A percentile compares a stretch with the other conserved stretches of the same genome.
Evolutionary conservation across 139 green algal species (phyloP).

Genomic region (Spirogloea muscicola): DNA sequence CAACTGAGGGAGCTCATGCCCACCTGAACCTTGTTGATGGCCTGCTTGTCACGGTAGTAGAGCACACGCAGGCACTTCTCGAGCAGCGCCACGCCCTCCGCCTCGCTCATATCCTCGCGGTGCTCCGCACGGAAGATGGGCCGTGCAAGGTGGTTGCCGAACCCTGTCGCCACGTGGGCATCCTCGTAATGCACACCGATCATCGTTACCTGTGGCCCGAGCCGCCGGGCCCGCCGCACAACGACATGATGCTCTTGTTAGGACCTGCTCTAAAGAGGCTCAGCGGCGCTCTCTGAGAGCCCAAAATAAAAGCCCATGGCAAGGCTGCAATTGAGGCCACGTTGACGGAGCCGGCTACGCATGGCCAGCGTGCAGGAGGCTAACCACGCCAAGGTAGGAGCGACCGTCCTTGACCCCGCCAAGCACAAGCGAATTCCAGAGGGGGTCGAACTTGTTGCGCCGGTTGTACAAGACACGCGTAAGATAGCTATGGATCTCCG

Average conservation of each 20-base stretch:
- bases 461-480: conserved; percentile 93
- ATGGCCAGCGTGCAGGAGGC: no score
- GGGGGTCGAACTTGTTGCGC: conserved; percentile 59
- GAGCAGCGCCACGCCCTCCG: conserved; percentile 76
- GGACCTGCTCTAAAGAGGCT: no score
- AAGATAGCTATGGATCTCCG: conserved; percentile 86
- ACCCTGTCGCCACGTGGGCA: conserved; percentile 76
- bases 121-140: conserved; percentile 88
- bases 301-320: no score
- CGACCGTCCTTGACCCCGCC: conserved; percentile 65
- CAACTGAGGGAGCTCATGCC: background rate
- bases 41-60: conserved; percentile 95
- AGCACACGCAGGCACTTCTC: conserved; percentile 81
- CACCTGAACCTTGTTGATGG: conserved; percentile 55
- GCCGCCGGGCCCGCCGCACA: no score
- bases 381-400: conserved; percentile 32
- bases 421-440: conserved; percentile 96
- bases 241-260: no score
- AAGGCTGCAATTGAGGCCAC: no score
- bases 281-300: no score
- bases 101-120: conserved; percentile 82
- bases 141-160: conserved; percentile 84
- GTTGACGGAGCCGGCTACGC: no score
- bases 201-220: conserved; percentile 62
- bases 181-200: conserved; percentile 81